Evolutionary conservation across 1,284 basidiomycete genomes (phyloP).

Genomic region (Trametes hirsuta): DNA sequence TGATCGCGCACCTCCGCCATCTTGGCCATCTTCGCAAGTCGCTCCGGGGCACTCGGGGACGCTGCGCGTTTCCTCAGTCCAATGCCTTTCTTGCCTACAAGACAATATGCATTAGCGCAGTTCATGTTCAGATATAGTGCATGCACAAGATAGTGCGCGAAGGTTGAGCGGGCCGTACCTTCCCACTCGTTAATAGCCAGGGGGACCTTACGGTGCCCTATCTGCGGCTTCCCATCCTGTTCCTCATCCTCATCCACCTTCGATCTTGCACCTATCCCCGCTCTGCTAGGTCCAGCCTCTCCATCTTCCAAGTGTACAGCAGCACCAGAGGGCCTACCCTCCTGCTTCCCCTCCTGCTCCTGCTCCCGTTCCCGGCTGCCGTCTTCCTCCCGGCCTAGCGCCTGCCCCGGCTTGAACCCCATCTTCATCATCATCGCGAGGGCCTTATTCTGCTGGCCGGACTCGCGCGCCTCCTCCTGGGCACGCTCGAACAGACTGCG

Average conservation of each 20-base stretch:
- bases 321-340: background rate
- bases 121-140: no score
- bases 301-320: background rate
- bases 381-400: slow-evolving; percentile 55
- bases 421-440: slow-evolving; percentile 88
- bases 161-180: slow-evolving; percentile 47
- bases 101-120: no score
- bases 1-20: slow-evolving; percentile 62
- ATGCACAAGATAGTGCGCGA: no score
- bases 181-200: slow-evolving; percentile 76
- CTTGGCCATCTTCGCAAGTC: slow-evolving; percentile 74
- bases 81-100: slow-evolving; percentile 74
- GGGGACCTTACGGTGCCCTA: slow-evolving; percentile 59
- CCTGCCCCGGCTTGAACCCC: slow-evolving; percentile 83
- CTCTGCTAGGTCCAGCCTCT: slow-evolving; percentile 15
- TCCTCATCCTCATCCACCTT: slow-evolving; percentile 9
- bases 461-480: slow-evolving; percentile 58
- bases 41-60: slow-evolving; percentile 63
- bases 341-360: slow-evolving; percentile 58
- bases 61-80: slow-evolving; percentile 69
- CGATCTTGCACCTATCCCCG: slow-evolving; percentile 19
- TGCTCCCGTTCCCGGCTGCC: slow-evolving; percentile 49
- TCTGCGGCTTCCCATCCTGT: slow-evolving; percentile 1
- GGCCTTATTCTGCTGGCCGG: slow-evolving; percentile 61
- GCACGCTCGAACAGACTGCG: slow-evolving; percentile 80